Evolutionary conservation across 2,329 filamentous ascomycete species (phyloP).

Genomic region (Venturia asperata): DNA sequence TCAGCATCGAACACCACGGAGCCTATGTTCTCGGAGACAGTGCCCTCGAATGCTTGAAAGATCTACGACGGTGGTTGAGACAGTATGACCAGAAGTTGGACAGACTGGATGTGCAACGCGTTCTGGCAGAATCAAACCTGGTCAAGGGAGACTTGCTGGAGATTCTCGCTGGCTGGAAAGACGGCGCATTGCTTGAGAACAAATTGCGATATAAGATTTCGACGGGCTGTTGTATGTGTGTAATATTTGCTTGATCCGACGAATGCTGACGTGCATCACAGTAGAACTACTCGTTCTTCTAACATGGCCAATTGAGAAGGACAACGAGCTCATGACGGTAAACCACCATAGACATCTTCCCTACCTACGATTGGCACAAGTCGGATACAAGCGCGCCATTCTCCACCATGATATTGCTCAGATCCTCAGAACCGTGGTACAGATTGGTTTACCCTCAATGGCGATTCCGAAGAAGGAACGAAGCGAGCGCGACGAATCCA

Average conservation of each 20-base stretch:
- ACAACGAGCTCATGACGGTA: conserved; percentile 72
- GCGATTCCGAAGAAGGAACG: conserved; percentile 69
- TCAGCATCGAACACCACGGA: conserved; percentile 69
- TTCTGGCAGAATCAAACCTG: conserved; percentile 85
- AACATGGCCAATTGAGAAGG: conserved; percentile 85
- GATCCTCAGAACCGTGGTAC: conserved; percentile 73
- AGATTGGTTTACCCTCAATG: conserved; percentile 79
- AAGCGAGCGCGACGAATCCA: conserved; percentile 73
- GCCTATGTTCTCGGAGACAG: conserved; percentile 88
- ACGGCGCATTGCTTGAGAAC: conserved; percentile 64
- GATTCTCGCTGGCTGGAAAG: conserved; percentile 77
- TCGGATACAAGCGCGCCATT: conserved; percentile 81
- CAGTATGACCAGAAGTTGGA: conserved; percentile 91
- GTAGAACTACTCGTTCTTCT: conserved; percentile 85
- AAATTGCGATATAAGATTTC: conserved; percentile 72
- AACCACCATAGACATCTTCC: conserved; percentile 91
- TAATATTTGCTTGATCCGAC: background rate
- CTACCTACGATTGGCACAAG: conserved; percentile 78
- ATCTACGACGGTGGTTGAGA: conserved; percentile 91
- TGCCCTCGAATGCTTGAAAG: conserved; percentile 81
- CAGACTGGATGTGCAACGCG: conserved; percentile 89
- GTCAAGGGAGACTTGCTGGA: conserved; percentile 82
- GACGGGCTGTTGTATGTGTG: conserved; percentile 59
- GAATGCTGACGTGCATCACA: conserved; percentile 29
- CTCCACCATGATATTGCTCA: conserved; percentile 72